phyloP scores from a whole-genome alignment of 257 asterid species.

The Nicotiana otophora region DNA sequence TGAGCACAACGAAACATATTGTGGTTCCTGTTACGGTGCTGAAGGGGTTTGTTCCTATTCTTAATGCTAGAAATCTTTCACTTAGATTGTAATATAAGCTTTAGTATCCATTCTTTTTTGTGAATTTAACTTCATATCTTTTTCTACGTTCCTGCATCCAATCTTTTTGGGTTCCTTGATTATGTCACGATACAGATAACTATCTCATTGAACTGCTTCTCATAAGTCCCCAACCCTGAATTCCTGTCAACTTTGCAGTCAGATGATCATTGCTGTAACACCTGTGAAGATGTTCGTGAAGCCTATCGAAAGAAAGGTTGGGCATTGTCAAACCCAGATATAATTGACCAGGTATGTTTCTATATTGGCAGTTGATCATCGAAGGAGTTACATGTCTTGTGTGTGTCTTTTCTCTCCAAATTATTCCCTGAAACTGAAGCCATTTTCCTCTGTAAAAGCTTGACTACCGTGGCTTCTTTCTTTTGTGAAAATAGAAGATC shows the following conservation, averaged over 20 bases:
- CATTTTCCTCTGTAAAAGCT: background rate
- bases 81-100: background rate
- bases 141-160: background rate
- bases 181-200: background rate
- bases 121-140: background rate
- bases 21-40: slow-evolving; percentile 97
- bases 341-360: slow-evolving; percentile 68
- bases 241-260: slow-evolving; percentile 42
- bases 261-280: slow-evolving; percentile 85
- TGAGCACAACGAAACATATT: slow-evolving; percentile 93
- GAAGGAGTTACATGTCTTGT: background rate
- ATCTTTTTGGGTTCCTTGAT: background rate
- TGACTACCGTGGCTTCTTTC: background rate
- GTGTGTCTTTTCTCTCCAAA: background rate
- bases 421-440: slow-evolving; percentile 3
- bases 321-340: slow-evolving; percentile 82
- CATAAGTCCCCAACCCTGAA: slow-evolving; percentile 11
- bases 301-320: slow-evolving; percentile 95
- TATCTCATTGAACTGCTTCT: slow-evolving; percentile 9
- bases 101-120: background rate
- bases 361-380: background rate
- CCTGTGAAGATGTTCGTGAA: slow-evolving; percentile 97
- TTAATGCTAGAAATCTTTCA: background rate
- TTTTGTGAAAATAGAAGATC: background rate
- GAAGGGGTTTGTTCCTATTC: slow-evolving; percentile 55